These are phyloP conservation scores for Neltuma alba DNA, from an alignment of 306 rosid genomes.

Conservation along the genomic window DNA sequence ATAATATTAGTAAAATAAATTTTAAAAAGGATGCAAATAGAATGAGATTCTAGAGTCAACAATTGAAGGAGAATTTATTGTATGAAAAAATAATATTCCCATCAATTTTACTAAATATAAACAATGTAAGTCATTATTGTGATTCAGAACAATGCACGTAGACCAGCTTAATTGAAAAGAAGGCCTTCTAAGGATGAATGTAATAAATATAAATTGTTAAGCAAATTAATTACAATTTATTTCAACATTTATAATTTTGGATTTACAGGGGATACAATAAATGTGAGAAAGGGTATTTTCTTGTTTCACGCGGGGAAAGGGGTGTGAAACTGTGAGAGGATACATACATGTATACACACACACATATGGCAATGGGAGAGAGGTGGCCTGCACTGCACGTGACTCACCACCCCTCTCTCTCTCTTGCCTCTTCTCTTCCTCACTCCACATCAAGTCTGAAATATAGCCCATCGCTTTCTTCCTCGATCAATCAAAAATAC, in stretches of 20 bases:
- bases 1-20: too few species aligned
- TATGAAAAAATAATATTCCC: too few species aligned
- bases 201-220: not conserved
- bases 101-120: too few species aligned
- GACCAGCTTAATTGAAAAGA: not conserved
- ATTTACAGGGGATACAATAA: not conserved
- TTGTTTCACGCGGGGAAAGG: conserved; percentile 62
- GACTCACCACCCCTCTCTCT: conserved; percentile 60
- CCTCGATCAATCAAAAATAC: conserved; percentile 50
- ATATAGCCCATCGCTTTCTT: conserved; percentile 59
- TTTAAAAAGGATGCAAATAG: not conserved
- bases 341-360: not conserved
- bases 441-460: conserved; percentile 12
- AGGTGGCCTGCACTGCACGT: conserved; percentile 74
- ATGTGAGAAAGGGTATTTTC: conserved; percentile 22
- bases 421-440: conserved; percentile 35
- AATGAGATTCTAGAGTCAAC: not conserved
- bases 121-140: too few species aligned
- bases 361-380: conserved; percentile 64
- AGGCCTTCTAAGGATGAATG: not conserved
- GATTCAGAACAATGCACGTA: not conserved
- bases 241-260: not conserved
- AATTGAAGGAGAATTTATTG: not conserved
- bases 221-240: not conserved
- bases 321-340: conserved; percentile 30